Evolutionary conservation across 2,329 filamentous ascomycete genomes (phyloP), one percentile per base, ranked within the genome.

Genomic region (Pezizomycotina sp.): DNA sequence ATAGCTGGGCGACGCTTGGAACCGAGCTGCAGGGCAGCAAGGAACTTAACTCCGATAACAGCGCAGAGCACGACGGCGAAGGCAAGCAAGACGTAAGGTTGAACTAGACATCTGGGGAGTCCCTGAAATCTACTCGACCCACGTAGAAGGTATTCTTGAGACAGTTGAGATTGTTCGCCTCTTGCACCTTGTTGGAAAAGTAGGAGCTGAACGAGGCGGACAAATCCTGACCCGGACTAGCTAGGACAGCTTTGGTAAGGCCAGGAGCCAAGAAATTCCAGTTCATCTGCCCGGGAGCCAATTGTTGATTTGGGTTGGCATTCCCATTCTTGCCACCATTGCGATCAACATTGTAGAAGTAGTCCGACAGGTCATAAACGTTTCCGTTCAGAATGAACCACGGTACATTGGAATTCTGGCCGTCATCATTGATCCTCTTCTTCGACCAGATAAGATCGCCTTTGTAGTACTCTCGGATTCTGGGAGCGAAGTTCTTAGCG

Each of bases 301-400:
- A 38, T 29, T 43, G 41, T 18, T 35, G 36, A n/a, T n/a, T n/a
- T n/a, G n/a, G n/a, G n/a, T n/a, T n/a, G n/a, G n/a, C n/a, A n/a
- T n/a, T n/a, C n/a, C n/a, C n/a, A 36, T 33, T 52, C 4, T 63
- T 50, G 36, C 73, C 62, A 47, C 74, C 64, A 51, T 66, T 62
- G 13, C 63, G 47, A 6, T 76, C 61, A 26, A 74, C 59, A 0
- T 83, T 92, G 53, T 82, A 65, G 58, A 84, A 86, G 60, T 98
- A 98, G 55, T 95, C 71, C 0, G 81, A 92, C 35, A 98, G 59
- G 55, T 98, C 91, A 54, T 89, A 95, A 13, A 98, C 65, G 33
- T 67, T 68, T 35, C 74, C 64, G 19, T 81, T 64, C 43, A 92
- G 71, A 36, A 78, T 76, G 46, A 80, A 76, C 83, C 89, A 95